Conservation (phyloP, 2,329 filamentous ascomycete genomes). For the Botrytis pseudocinerea region DNA sequence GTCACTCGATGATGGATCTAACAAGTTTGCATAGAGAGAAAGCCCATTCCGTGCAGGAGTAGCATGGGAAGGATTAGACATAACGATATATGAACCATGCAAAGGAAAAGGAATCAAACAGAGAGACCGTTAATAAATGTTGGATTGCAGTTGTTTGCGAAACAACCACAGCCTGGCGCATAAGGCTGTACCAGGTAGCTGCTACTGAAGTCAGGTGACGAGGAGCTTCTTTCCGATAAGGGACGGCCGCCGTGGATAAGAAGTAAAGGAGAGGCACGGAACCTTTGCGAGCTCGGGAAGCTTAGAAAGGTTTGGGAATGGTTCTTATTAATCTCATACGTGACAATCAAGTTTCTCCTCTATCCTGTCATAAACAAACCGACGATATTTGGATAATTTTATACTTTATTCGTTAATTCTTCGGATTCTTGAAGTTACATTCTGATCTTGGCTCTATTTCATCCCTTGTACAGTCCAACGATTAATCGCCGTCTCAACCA, state of each 20-base stretch:
- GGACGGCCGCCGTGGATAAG: conserved; percentile 4
- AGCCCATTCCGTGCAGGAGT: conserved; percentile 50
- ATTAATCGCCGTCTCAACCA: conserved; percentile 1
- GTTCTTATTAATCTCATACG: not conserved
- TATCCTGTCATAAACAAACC: not conserved
- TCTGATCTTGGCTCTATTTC: conserved; percentile 5
- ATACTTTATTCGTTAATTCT: not conserved
- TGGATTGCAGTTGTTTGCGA: conserved; percentile 7
- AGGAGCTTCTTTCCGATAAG: conserved; percentile 3
- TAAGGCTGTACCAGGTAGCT: conserved; percentile 16
- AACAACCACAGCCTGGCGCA: conserved; percentile 26
- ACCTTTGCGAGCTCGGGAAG: not conserved
- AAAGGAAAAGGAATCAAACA: conserved; percentile 13
- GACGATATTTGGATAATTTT: not conserved
- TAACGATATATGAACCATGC: conserved; percentile 23
- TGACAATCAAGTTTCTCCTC: not conserved
- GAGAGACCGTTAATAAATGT: not conserved
- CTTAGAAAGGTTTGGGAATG: not conserved
- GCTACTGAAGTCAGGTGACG: not conserved
- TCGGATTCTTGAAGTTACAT: conserved; percentile 8
- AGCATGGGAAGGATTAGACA: conserved; percentile 37
- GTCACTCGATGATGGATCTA: conserved; percentile 60
- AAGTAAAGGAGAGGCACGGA: conserved; percentile 1
- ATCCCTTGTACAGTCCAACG: not conserved
- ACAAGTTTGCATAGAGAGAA: conserved; percentile 82